Conservation (phyloP, 208 protist genomes). For the Crithidia fasciculata region DNA sequence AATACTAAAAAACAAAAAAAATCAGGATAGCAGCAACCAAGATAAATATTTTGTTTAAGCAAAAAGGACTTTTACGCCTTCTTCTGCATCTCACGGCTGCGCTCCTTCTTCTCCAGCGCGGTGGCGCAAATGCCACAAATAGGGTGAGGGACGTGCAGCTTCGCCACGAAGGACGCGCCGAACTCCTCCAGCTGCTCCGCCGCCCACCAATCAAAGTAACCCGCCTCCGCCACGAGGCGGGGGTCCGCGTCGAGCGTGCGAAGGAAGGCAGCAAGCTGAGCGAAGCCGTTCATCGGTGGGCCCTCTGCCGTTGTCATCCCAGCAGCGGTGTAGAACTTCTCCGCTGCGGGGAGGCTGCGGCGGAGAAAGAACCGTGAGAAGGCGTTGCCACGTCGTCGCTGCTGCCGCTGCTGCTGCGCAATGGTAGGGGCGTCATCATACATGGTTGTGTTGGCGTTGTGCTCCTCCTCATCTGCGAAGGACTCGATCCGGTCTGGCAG, state of each 20-base stretch:
- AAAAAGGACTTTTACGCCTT: neutral
- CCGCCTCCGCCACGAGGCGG: conserved; percentile 6
- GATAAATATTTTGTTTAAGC: too few relatives aligned
- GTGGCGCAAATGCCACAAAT: conserved; percentile 24
- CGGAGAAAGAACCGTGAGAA: conserved; percentile 19
- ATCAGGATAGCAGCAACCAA: too few relatives aligned
- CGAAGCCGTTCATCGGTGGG: conserved; percentile 25
- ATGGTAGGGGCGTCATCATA: too few relatives aligned
- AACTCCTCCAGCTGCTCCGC: conserved; percentile 18
- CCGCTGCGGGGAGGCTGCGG: neutral
- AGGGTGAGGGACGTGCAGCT: conserved; percentile 10
- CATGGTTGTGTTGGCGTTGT: neutral
- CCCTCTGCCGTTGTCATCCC: neutral
- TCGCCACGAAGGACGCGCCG: conserved; percentile 12
- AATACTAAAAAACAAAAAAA: too few relatives aligned
- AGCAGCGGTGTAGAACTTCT: neutral
- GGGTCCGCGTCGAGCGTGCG: conserved; percentile 24
- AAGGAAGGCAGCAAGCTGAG: conserved; percentile 28
- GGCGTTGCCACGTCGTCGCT: neutral
- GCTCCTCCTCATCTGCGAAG: neutral
- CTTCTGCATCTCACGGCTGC: neutral
- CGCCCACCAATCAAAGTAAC: conserved; percentile 28
- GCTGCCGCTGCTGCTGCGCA: too few relatives aligned
- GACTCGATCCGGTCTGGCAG: neutral
- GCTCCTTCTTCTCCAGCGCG: conserved; percentile 20